Percentiles rank a stretch among this genome's conserved stretches.
Evolutionary conservation across 345 rosid genomes (phyloP).

Genomic region (Salix viminalis): DNA sequence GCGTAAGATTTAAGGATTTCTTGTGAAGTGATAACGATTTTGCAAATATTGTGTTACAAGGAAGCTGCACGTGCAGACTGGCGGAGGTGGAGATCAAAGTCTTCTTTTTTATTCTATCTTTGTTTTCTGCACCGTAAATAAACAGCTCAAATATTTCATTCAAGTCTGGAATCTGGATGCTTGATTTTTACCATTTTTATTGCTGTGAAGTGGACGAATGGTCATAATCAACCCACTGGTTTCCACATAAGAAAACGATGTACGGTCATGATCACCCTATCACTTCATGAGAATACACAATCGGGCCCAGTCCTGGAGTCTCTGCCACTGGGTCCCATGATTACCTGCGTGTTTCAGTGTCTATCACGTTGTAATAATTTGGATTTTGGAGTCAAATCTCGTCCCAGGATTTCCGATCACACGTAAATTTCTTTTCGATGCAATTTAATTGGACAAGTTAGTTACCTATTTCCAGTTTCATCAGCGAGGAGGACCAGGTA

Average conservation of each 20-base stretch:
- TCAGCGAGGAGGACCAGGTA: too few relatives aligned
- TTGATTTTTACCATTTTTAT: neutral
- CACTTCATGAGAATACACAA: neutral
- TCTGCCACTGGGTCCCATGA: neutral
- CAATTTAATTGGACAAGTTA: too few relatives aligned
- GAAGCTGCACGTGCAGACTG: neutral
- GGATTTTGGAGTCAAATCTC: neutral
- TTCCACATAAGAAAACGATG: constrained; percentile 4
- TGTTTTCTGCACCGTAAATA: neutral
- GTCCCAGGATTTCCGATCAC: too few relatives aligned
- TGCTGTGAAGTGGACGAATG: neutral
- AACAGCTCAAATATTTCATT: neutral
- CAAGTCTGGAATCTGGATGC: neutral
- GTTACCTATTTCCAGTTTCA: too few relatives aligned
- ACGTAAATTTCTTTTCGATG: too few relatives aligned
- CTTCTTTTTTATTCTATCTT: neutral
- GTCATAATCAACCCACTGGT: constrained; percentile 4
- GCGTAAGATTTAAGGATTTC: neutral
- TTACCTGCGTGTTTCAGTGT: neutral
- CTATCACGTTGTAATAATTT: neutral
- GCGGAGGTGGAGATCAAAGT: neutral
- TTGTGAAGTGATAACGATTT: neutral
- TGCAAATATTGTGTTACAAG: neutral
- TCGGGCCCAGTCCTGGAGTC: neutral
- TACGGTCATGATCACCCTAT: constrained; percentile 14